Conservation (phyloP, 1,284 basidiomycete species). For the Serendipita sp. region DNA sequence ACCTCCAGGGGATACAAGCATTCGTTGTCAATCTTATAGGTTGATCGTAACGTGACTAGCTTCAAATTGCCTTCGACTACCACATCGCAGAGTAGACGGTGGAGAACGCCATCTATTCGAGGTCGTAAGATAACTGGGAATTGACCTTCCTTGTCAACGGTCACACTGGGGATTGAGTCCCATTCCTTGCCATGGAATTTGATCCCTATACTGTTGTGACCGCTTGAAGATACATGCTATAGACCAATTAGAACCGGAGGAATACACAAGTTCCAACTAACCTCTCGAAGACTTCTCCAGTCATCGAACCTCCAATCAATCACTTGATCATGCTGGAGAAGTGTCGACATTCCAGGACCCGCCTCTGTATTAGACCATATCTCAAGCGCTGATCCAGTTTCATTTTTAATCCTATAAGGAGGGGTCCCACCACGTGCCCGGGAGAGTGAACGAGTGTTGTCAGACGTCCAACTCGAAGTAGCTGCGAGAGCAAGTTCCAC, state of each 20-base stretch:
- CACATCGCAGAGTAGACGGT: slow-evolving; percentile 84
- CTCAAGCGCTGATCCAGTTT: slow-evolving; percentile 71
- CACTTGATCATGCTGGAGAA: slow-evolving; percentile 57
- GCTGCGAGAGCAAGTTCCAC: slow-evolving; percentile 75
- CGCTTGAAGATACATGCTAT: slow-evolving; percentile 67
- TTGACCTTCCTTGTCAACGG: slow-evolving; percentile 91
- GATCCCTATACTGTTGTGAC: slow-evolving; percentile 72
- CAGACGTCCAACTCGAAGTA: slow-evolving; percentile 55
- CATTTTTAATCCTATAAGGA: slow-evolving; percentile 86
- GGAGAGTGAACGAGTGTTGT: slow-evolving; percentile 57
- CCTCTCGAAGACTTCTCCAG: slow-evolving; percentile 89
- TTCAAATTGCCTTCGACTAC: slow-evolving; percentile 89
- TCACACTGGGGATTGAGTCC: slow-evolving; percentile 81
- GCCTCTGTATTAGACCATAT: slow-evolving; percentile 69
- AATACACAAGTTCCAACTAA: slow-evolving; percentile 22
- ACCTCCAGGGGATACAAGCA: slow-evolving; percentile 90
- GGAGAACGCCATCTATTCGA: slow-evolving; percentile 49
- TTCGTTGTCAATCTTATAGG: slow-evolving; percentile 84
- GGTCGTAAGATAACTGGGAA: slow-evolving; percentile 80
- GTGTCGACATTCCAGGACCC: slow-evolving; percentile 32
- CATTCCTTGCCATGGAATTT: slow-evolving; percentile 80
- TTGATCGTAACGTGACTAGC: slow-evolving; percentile 87
- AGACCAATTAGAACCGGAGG: slow-evolving; percentile 10
- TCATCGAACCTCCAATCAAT: slow-evolving; percentile 98
- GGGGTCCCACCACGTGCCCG: slow-evolving; percentile 76